Conservation (phyloP, 306 rosid genomes). For the Fagus crenata region DNA sequence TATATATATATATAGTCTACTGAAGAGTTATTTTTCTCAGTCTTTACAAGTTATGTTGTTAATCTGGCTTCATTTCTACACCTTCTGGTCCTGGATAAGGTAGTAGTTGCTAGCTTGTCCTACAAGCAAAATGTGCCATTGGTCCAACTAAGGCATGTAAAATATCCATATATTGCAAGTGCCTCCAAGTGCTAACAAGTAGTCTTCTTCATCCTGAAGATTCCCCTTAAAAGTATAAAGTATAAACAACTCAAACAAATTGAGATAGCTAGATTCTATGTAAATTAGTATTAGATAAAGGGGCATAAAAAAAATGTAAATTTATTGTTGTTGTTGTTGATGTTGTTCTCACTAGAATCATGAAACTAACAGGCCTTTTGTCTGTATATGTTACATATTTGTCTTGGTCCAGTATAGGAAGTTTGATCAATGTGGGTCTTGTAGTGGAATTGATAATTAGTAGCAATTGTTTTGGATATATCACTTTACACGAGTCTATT, state of each 20-base stretch:
- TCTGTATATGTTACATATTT: too few species aligned
- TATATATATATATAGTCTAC: background rate
- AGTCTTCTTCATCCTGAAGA: conserved; percentile 16
- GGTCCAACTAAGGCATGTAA: background rate
- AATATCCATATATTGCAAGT: background rate
- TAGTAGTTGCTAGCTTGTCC: background rate
- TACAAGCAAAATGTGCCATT: conserved; percentile 3
- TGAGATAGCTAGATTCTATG: background rate
- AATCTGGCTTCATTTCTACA: background rate
- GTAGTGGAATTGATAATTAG: too few species aligned
- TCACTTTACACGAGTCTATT: too few species aligned
- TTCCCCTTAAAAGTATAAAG: background rate
- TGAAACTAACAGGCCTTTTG: too few species aligned
- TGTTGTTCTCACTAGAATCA: too few species aligned
- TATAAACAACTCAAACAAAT: background rate
- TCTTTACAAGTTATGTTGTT: background rate
- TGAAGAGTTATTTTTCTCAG: background rate
- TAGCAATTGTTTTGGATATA: too few species aligned
- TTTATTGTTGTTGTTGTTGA: too few species aligned
- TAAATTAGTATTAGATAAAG: background rate
- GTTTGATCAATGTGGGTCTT: too few species aligned
- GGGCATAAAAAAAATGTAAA: background rate
- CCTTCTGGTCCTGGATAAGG: conserved; percentile 17
- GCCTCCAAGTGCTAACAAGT: too few species aligned
- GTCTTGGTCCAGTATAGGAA: too few species aligned